Conservation (phyloP, 2,329 filamentous ascomycete genomes). For the Fusarium tjaetaba region DNA sequence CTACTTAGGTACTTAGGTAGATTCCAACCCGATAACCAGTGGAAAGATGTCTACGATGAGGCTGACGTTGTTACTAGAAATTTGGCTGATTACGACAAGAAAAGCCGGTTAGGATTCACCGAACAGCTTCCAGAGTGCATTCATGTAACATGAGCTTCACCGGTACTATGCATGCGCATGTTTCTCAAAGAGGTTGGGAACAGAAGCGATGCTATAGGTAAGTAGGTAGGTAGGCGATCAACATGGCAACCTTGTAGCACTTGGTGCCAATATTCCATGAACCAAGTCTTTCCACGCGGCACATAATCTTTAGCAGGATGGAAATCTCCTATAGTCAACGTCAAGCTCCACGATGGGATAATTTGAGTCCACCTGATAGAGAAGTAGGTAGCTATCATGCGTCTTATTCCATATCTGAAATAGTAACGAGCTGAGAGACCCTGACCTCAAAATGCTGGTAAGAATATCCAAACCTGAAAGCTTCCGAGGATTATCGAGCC, state of each 20-base stretch:
- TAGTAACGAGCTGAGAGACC: background rate
- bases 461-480: background rate
- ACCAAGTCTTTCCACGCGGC: background rate
- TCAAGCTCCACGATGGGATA: background rate
- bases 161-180: background rate
- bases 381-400: background rate
- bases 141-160: background rate
- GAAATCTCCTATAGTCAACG: background rate
- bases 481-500: background rate
- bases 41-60: background rate
- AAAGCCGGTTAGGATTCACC: background rate
- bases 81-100: background rate
- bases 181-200: background rate
- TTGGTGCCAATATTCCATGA: background rate
- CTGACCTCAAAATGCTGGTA: background rate
- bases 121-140: background rate
- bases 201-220: background rate
- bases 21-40: background rate
- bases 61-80: background rate
- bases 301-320: background rate
- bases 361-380: background rate
- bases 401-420: background rate
- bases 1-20: background rate
- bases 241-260: background rate
- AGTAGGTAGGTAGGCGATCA: background rate